These are phyloP conservation scores for Artemisia tridentata DNA, from an alignment of 129 eudicot species.

Conservation along the genomic window DNA sequence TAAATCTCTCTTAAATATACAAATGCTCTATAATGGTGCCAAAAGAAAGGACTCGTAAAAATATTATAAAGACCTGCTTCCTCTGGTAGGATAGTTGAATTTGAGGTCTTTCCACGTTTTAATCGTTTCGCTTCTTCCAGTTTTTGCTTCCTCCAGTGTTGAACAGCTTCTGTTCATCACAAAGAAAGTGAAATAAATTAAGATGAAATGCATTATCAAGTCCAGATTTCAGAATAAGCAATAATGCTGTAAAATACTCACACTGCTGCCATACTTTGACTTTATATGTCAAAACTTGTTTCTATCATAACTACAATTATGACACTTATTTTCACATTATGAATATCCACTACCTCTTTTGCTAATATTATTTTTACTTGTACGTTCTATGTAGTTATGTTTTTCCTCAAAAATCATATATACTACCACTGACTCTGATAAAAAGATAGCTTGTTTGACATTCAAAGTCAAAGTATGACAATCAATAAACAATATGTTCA, in stretches of 20 bases:
- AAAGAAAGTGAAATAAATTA: conserved; percentile 1
- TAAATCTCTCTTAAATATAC: not conserved
- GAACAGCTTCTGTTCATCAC: conserved; percentile 54
- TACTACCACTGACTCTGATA: not conserved
- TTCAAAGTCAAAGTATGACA: conserved; percentile 1
- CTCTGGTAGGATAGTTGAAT: conserved; percentile 40
- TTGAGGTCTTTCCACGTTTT: conserved; percentile 31
- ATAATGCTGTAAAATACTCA: not conserved
- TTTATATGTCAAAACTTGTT: conserved; percentile 3
- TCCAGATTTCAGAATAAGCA: not conserved
- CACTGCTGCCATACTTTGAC: not conserved
- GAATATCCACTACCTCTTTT: not conserved
- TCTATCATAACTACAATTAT: not conserved
- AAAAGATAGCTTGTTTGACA: not conserved
- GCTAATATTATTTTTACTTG: not conserved
- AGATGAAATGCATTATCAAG: not conserved
- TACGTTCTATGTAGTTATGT: not conserved
- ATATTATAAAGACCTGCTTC: conserved; percentile 60
- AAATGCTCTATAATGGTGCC: not conserved
- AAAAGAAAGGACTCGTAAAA: conserved; percentile 6
- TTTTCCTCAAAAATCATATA: not conserved
- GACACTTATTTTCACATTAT: not conserved
- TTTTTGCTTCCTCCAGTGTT: conserved; percentile 62
- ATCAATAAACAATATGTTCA: not conserved
- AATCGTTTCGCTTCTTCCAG: conserved; percentile 53